Evolutionary conservation across 352 stramenopile species (phyloP).

Genomic region (Phytophthora multivora): DNA sequence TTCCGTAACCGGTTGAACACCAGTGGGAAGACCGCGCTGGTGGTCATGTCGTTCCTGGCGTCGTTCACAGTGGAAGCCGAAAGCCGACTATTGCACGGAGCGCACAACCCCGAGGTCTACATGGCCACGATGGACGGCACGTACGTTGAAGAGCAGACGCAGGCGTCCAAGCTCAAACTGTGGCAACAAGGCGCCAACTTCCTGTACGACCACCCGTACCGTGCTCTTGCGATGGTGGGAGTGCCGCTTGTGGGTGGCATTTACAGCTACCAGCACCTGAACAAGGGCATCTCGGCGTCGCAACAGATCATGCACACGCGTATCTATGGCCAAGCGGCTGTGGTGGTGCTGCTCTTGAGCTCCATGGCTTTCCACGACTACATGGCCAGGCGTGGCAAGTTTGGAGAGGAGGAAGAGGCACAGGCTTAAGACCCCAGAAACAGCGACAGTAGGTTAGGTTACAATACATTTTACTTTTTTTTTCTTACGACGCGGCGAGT

Average conservation of each 20-base stretch:
- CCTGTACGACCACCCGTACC: slow-evolving; percentile 77
- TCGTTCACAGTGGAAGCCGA: slow-evolving; percentile 68
- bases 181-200: slow-evolving; percentile 64
- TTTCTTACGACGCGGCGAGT: slow-evolving; percentile 47
- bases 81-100: slow-evolving; percentile 53
- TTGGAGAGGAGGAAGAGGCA: slow-evolving; percentile 40
- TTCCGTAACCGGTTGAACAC: slow-evolving; percentile 71
- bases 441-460: slow-evolving; percentile 2
- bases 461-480: slow-evolving; percentile 27
- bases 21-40: slow-evolving; percentile 70
- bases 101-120: slow-evolving; percentile 71
- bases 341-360: slow-evolving; percentile 64
- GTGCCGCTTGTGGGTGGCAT: slow-evolving; percentile 68
- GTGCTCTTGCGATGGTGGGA: slow-evolving; percentile 45
- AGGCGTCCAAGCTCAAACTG: slow-evolving; percentile 40
- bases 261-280: slow-evolving; percentile 63
- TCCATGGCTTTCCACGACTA: slow-evolving; percentile 85
- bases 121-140: slow-evolving; percentile 53
- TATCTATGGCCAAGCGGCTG: slow-evolving; percentile 72
- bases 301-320: slow-evolving; percentile 85
- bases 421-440: background rate
- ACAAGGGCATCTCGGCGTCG: slow-evolving; percentile 66
- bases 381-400: slow-evolving; percentile 70
- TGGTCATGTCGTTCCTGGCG: slow-evolving; percentile 60
- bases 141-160: slow-evolving; percentile 47